Evolutionary conservation across 73 alveolate genomes (phyloP), one percentile per base, ranked within the genome.

Genomic region (Urostyla sp.): DNA sequence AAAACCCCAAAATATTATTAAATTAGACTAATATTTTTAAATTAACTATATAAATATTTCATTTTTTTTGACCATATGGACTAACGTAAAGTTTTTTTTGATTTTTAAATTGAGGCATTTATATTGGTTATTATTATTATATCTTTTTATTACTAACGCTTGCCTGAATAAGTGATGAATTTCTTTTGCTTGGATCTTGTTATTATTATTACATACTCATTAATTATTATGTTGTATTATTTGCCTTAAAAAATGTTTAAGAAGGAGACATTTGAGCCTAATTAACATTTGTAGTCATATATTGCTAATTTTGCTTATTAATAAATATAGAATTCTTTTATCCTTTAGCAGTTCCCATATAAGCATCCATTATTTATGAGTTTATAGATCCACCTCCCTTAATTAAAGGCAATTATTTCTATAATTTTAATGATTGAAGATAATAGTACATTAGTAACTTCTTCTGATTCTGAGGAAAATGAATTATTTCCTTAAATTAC

Each of bases 391-490:
- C 27, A 8, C 46, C 46, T 43, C 80, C 80, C 43, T 66, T 66
- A 11, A 66, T 66, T 63, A 66, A 2, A 13, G 80, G 80, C 10
- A 66, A 46, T 44, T 66, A 44, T 66, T 46, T 44, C 80, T 66
- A 44, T 40, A 66, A 24, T 4, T 5, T 5, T 10, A 8, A 18
- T 66, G 20, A 6, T 21, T 24, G 16, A 13, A 10, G 20, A 4
- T 40, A 66, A 59, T 8, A 8, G 36, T 66, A 66, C 80, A 5
- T 40, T 15, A 24, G 37, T 43, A 3, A 63, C 23, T 15, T 66
- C 80, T 13, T 66, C 80, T 16, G 80, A 66, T 16, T 66, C 80
- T 43, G 80, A 66, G 10, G 46, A 32, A 26, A 66, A 66, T 31
- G 80, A 40, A 18, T 20, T 16, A 45, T 66, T 66, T 66, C n/a